Evolutionary conservation across 1,284 basidiomycete genomes (phyloP).

Genomic region (Bothia castanella): DNA sequence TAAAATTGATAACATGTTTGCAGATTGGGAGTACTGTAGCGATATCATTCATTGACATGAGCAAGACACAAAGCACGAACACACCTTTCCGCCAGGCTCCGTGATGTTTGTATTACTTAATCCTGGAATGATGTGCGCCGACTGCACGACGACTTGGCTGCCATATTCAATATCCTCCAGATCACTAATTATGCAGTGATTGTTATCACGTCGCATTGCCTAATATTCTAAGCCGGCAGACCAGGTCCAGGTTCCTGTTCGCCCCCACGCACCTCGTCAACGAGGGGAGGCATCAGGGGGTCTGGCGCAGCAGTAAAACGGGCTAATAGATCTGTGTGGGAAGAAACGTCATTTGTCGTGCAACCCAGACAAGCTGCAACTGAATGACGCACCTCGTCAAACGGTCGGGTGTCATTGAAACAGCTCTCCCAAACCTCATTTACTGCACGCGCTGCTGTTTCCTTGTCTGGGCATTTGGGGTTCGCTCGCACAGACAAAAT

Average conservation of each 20-base stretch:
- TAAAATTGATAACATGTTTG: background rate
- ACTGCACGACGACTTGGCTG: background rate
- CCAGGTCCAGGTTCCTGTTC: no score
- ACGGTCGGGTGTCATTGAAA: conserved; percentile 92
- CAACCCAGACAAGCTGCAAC: background rate
- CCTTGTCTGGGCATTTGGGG: conserved; percentile 73
- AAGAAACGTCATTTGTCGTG: conserved; percentile 9
- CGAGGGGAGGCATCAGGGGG: no score
- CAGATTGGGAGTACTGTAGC: background rate
- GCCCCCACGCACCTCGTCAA: no score
- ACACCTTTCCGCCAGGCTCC: background rate
- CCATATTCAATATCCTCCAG: no score
- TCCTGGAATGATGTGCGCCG: background rate
- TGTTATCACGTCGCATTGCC: background rate
- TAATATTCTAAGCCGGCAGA: no score
- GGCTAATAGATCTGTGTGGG: conserved; percentile 33
- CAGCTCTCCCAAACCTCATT: conserved; percentile 98
- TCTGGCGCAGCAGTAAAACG: no score
- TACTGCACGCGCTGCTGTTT: conserved; percentile 81
- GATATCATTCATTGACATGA: background rate
- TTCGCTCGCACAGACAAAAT: conserved; percentile 79
- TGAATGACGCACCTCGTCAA: conserved; percentile 77
- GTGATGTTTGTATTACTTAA: background rate
- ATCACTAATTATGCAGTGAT: conserved; percentile 2
- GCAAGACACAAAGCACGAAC: background rate